phyloP scores from a whole-genome alignment of 805 yeast genomes.

The Ogataea parapolymorpha region DNA sequence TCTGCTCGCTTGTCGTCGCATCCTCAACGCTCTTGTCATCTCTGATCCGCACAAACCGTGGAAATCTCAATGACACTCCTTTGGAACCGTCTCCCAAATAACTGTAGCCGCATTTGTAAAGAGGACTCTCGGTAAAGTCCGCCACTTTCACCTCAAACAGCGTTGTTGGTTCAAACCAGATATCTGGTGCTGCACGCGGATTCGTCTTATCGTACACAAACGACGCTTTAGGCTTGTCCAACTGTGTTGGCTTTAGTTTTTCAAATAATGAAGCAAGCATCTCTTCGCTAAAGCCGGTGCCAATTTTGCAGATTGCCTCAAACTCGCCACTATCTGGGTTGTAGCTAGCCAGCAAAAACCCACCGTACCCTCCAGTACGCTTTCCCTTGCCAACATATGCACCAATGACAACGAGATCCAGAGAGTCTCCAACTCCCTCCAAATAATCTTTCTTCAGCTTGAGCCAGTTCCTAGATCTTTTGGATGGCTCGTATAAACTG shows the following conservation, averaged over 20 bases:
- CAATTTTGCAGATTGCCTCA: constrained; percentile 95
- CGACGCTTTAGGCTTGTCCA: constrained; percentile 60
- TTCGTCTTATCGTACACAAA: constrained; percentile 58
- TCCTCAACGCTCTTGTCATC: constrained; percentile 86
- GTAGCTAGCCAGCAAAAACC: constrained; percentile 85
- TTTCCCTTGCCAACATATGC: constrained; percentile 94
- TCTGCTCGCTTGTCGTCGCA: constrained; percentile 81
- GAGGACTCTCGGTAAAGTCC: constrained; percentile 82
- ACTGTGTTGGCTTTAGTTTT: constrained; percentile 64
- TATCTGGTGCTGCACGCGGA: constrained; percentile 76
- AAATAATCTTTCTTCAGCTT: constrained; percentile 93
- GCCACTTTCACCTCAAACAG: constrained; percentile 91
- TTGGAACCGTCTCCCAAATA: constrained; percentile 52
- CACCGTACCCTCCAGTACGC: constrained; percentile 93
- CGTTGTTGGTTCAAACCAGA: constrained; percentile 87
- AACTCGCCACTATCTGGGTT: constrained; percentile 89
- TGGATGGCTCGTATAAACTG: constrained; percentile 88
- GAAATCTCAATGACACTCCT: constrained; percentile 86
- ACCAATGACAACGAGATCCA: constrained; percentile 90
- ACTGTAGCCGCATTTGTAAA: constrained; percentile 78
- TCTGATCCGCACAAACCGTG: constrained; percentile 76
- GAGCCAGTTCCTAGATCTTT: constrained; percentile 92
- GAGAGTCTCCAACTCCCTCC: constrained; percentile 93
- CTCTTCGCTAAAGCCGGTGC: constrained; percentile 95
- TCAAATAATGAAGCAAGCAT: constrained; percentile 58